Evolutionary conservation across 176 grass and related monocot genomes (phyloP), one percentile per base, ranked within the genome.

Genomic region (Alopecurus myosuroides): DNA sequence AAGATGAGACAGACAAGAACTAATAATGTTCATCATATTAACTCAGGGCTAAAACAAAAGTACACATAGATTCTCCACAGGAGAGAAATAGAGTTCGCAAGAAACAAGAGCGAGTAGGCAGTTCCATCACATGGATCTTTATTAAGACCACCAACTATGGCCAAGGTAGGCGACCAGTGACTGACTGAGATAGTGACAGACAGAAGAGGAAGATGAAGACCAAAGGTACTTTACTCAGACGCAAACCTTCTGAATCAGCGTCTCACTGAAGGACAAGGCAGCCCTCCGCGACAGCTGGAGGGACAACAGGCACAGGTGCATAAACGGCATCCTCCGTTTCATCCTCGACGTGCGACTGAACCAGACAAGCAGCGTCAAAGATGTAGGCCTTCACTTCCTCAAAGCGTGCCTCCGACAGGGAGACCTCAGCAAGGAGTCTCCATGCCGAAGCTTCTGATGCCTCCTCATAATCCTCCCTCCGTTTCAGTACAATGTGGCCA

Each of bases 401-500:
- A 2, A 99, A 99, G 63, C 94, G 91, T 74, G 90, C 97, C 57
- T 99, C 94, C 1, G 97, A 92, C 61, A 99, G 88, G 46, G 97
- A 97, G 60, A 99, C 97, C 88, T 92, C 97, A 3, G 97, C 90
- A 0, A 99, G 81, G 29, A 99, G 91, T 45, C 92, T 85, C 94
- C 94, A 97, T 6, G 94, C 97, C 3, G 88, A 97, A 36, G 81
- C 74, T 80, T 99, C 94, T 44, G 94, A 94, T 35, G 97, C 97
- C 82, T 94, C 94, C 4, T 91, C 94, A 10, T 92, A 99, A 76
- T 99, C 94, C 1, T 64, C 86, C 87, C 89, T 96, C 12, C 84
- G 88, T 84, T 99, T 99, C 36, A 99, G 79, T 50, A 99, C 97
- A 28, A 99, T 99, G 64, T 99, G 97, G 25, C 97, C 97, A 77